Conservation (phyloP, 2,329 filamentous ascomycete genomes). For the Exophiala sp. region DNA sequence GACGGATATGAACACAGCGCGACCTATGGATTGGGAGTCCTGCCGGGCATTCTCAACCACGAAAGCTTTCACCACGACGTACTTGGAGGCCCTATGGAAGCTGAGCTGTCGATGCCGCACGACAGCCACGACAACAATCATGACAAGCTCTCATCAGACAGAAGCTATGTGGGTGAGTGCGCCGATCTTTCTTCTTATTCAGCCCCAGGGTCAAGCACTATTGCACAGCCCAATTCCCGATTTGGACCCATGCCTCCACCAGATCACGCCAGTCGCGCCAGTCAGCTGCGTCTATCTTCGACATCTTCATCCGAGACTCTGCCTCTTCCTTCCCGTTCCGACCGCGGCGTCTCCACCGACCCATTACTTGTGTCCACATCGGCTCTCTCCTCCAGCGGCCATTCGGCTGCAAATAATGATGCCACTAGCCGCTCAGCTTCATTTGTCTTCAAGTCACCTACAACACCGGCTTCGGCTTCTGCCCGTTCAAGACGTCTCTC, state of each 20-base stretch:
- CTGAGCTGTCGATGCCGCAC: conserved; percentile 37
- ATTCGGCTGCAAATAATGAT: neutral
- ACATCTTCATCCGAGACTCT: conserved; percentile 6
- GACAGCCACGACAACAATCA: conserved; percentile 23
- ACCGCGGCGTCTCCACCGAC: conserved; percentile 3
- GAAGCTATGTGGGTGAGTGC: conserved; percentile 44
- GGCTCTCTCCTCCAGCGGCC: conserved; percentile 9
- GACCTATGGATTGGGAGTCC: conserved; percentile 51
- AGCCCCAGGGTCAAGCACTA: conserved; percentile 19
- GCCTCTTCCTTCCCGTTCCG: conserved; percentile 16
- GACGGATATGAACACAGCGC: conserved; percentile 52
- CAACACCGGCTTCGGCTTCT: conserved; percentile 35
- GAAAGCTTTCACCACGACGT: conserved; percentile 43
- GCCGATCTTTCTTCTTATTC: conserved; percentile 35
- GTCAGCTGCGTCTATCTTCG: conserved; percentile 6
- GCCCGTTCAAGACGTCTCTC: conserved; percentile 29
- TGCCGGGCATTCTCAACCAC: conserved; percentile 57
- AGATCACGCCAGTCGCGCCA: conserved; percentile 8
- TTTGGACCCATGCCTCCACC: conserved; percentile 6
- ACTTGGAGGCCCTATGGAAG: conserved; percentile 40
- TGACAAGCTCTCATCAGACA: conserved; percentile 37
- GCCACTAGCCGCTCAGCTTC: conserved; percentile 13
- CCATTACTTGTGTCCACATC: conserved; percentile 13
- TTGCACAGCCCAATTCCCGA: conserved; percentile 19
- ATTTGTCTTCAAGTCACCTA: conserved; percentile 34